Evolutionary conservation across 108 stramenopile species (phyloP), one percentile per base, ranked within the genome.

Genomic region (Aurantiochytrium sp.): DNA sequence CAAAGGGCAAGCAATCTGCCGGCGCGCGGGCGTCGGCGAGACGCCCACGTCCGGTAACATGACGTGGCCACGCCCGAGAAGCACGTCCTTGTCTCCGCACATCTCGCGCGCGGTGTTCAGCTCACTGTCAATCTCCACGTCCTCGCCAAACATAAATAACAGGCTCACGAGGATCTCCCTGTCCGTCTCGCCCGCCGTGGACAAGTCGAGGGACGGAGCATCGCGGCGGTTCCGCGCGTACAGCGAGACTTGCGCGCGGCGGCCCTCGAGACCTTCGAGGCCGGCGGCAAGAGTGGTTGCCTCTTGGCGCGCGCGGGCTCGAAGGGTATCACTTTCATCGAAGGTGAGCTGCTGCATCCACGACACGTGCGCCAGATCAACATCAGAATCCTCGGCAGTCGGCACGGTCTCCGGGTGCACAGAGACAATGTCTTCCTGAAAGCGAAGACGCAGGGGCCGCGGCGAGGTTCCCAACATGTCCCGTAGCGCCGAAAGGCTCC

Each of bases 291-390:
- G 12, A 12, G 42, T 22, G 12, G 12, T 12, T 24, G 45, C 8
- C 42, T 48, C 73, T 81, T 81, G 42, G 1, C 45, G 21, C 30
- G 73, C 73, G 6, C 39, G 39, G 19, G 73, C 73, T 17, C 73
- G 73, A 1, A 81, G 2, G 2, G 73, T 81, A 81, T 81, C 73
- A 12, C 0, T 12, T 24, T 48, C 73, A 24, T 81, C 73, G 32
- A 81, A 81, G n/a, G 73, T 48, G 12, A 81, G 73, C 45, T 81
- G 73, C 2, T 81, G 73, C 73, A 81, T 81, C 73, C 73, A 81
- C n/a, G 73, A 41, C 8, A 81, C 24, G 21, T 42, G 42, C n/a
- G 24, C 39, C 45, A 41, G 39, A 6, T 41, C 42, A 12, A 19
- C n/a, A 21, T 48, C 45, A 34, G 59, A 34, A 30, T 65, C 59